Conservation (phyloP, 371 early-diverging fungal genomes). For the Vairimorpha ceranae region DNA sequence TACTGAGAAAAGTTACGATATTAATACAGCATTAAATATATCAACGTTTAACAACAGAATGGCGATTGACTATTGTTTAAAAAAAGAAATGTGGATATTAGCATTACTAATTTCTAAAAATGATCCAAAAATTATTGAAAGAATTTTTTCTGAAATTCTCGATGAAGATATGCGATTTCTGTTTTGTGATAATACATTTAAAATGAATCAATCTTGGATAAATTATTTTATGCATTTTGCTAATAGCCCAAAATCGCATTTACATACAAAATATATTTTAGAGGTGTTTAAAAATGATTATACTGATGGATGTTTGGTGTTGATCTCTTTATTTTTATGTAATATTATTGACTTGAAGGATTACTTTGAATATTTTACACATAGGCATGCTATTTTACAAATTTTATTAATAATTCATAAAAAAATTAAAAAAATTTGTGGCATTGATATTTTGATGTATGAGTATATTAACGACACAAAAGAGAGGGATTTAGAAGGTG, state of each 20-base stretch:
- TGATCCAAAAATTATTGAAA: not conserved
- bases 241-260: not conserved
- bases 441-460: constrained; percentile 11
- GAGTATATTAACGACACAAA: constrained; percentile 15
- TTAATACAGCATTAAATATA: not conserved
- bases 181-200: not conserved
- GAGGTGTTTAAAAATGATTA: constrained; percentile 3
- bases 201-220: constrained; percentile 8
- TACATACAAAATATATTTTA: constrained; percentile 6
- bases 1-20: not conserved
- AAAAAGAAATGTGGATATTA: constrained; percentile 3
- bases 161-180: not conserved
- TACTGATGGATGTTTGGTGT: constrained; percentile 20
- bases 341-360: constrained; percentile 7
- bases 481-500: constrained; percentile 2
- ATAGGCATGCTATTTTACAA: not conserved
- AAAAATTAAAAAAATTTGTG: not conserved
- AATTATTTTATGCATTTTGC: constrained; percentile 15
- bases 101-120: not conserved
- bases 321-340: constrained; percentile 1
- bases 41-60: not conserved
- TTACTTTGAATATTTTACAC: constrained; percentile 14
- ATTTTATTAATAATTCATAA: constrained; percentile 4
- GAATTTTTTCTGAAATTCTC: not conserved
- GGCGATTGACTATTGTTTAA: not conserved